Percentiles rank a stretch among this genome's conserved stretches.
Conservation (phyloP, 78 protist genomes). For the Dictyostelium capitatum region DNA sequence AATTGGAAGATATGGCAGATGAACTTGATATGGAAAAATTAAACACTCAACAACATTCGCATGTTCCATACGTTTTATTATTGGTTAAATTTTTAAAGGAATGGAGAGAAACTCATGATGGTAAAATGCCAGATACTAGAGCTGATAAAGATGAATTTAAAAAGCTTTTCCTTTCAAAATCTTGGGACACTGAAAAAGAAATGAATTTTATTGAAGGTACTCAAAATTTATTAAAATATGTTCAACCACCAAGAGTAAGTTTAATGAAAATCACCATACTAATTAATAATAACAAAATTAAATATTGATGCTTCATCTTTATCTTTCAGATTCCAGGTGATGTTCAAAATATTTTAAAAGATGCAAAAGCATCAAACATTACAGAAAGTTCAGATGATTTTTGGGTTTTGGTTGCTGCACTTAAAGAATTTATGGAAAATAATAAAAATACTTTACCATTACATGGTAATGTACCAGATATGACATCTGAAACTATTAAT, state of each 20-base stretch:
- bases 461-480: slow-evolving; percentile 91
- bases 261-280: background rate
- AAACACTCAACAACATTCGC: slow-evolving; percentile 66
- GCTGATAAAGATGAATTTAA: slow-evolving; percentile 87
- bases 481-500: slow-evolving; percentile 84
- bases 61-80: slow-evolving; percentile 86
- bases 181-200: slow-evolving; percentile 54
- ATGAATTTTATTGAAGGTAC: slow-evolving; percentile 86
- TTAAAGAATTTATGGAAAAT: slow-evolving; percentile 78
- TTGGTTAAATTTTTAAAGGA: slow-evolving; percentile 42
- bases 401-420: slow-evolving; percentile 90
- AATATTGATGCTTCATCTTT: background rate
- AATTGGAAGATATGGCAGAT: slow-evolving; percentile 46
- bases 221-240: slow-evolving; percentile 50
- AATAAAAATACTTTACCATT: slow-evolving; percentile 87
- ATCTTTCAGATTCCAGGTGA: slow-evolving; percentile 57
- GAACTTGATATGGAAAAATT: slow-evolving; percentile 44
- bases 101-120: slow-evolving; percentile 67
- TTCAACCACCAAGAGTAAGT: slow-evolving; percentile 57
- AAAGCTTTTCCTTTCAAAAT: slow-evolving; percentile 19
- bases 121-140: slow-evolving; percentile 58
- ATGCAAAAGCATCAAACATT: slow-evolving; percentile 28
- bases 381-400: slow-evolving; percentile 54
- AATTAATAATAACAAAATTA: background rate
- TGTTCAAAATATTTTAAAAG: slow-evolving; percentile 50